A percentile compares a stretch with the other conserved stretches of the same genome.
Evolutionary conservation across 2,329 filamentous ascomycete species (phyloP).

Genomic region (Fusarium zealandicum): DNA sequence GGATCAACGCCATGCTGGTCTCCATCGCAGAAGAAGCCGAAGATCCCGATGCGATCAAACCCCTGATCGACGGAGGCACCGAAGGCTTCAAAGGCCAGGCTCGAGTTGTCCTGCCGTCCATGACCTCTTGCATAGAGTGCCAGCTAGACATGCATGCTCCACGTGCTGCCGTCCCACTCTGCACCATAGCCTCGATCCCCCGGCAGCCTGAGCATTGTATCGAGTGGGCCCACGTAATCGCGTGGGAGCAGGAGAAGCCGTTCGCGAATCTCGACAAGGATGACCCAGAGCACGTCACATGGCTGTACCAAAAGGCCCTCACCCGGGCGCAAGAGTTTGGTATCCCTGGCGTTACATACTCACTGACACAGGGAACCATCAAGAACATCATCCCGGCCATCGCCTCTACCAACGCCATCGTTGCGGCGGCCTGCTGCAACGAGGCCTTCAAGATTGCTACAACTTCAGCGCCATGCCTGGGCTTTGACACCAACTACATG

Average conservation of each 20-base stretch:
- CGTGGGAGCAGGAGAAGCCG: slow-evolving; percentile 87
- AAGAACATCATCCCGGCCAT: slow-evolving; percentile 99
- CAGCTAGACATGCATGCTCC: slow-evolving; percentile 98
- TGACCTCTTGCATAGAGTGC: slow-evolving; percentile 97
- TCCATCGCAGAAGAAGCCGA: slow-evolving; percentile 82
- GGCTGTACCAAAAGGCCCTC: slow-evolving; percentile 88
- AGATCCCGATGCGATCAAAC: slow-evolving; percentile 86
- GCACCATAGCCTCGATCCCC: slow-evolving; percentile 94
- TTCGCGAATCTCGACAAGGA: slow-evolving; percentile 92
- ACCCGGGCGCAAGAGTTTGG: slow-evolving; percentile 85
- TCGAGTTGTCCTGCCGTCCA: slow-evolving; percentile 86
- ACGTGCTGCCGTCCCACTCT: slow-evolving; percentile 94
- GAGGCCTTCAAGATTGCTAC: slow-evolving; percentile 96
- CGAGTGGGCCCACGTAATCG: slow-evolving; percentile 98
- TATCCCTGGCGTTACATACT: slow-evolving; percentile 92
- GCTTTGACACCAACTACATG: slow-evolving; percentile 90
- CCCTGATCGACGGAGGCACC: slow-evolving; percentile 93
- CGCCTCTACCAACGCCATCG: slow-evolving; percentile 95
- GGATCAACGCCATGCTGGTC: slow-evolving; percentile 96
- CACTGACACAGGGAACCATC: slow-evolving; percentile 94
- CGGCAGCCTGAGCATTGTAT: slow-evolving; percentile 98
- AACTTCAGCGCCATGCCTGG: slow-evolving; percentile 79
- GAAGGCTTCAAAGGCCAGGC: slow-evolving; percentile 99
- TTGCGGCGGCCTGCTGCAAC: slow-evolving; percentile 94
- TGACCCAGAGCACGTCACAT: slow-evolving; percentile 95